Evolutionary conservation across 345 rosid species (phyloP).

Genomic region (Raphanus sativus): DNA sequence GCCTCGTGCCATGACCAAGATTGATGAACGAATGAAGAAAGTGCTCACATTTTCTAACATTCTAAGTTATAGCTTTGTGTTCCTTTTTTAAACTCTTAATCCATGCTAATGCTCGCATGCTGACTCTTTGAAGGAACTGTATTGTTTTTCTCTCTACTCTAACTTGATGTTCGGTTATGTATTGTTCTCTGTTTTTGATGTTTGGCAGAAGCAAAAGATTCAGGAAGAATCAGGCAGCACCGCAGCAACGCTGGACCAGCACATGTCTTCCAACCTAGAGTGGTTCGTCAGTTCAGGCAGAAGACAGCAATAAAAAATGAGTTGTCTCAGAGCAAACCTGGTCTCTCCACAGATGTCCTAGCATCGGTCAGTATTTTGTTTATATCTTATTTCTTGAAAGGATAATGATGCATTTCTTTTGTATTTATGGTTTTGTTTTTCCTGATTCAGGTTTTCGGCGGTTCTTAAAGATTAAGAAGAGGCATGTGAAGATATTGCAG

Average conservation of each 20-base stretch:
- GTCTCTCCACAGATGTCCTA: constrained; percentile 65
- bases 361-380: constrained; percentile 54
- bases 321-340: constrained; percentile 48
- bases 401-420: background rate
- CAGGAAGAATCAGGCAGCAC: constrained; percentile 45
- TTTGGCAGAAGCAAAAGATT: constrained; percentile 66
- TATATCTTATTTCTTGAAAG: background rate
- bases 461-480: constrained; percentile 34
- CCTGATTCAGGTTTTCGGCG: constrained; percentile 54
- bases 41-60: constrained; percentile 34
- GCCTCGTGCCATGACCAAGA: constrained; percentile 58
- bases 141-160: background rate
- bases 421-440: background rate
- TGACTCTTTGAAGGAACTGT: background rate
- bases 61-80: too few species aligned
- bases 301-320: constrained; percentile 58
- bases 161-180: background rate
- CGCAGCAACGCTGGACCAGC: constrained; percentile 38
- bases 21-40: constrained; percentile 82
- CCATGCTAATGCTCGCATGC: too few species aligned
- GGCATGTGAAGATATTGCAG: background rate
- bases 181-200: background rate
- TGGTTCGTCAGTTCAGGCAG: constrained; percentile 67
- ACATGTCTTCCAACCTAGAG: constrained; percentile 44
- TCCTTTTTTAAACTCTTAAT: too few species aligned